Conservation (phyloP, 2,329 filamentous ascomycete genomes). For the Chrysoporthe deuterocubensis region DNA sequence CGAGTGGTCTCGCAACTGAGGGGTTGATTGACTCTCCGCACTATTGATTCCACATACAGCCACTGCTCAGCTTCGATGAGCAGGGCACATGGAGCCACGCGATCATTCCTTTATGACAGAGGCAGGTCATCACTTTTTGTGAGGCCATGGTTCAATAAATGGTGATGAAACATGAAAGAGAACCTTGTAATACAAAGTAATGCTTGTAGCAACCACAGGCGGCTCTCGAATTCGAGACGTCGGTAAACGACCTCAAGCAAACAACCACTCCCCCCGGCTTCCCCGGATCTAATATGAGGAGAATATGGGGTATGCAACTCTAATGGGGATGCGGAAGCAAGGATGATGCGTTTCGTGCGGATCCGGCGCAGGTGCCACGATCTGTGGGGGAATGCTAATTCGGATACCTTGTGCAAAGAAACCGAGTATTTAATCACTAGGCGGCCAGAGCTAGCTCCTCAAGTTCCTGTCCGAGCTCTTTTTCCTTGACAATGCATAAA, state of each 20-base stretch:
- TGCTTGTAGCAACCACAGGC: background rate
- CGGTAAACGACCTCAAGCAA: background rate
- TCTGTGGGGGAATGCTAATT: background rate
- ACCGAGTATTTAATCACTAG: background rate
- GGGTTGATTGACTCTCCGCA: background rate
- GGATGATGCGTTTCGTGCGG: background rate
- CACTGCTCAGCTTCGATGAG: background rate
- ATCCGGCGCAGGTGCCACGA: background rate
- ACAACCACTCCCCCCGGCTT: background rate
- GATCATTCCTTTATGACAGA: background rate
- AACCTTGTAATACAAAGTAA: background rate
- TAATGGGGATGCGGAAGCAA: background rate
- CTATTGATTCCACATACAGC: background rate
- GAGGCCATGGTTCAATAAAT: background rate
- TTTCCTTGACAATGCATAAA: background rate
- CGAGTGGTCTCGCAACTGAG: background rate
- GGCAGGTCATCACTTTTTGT: background rate
- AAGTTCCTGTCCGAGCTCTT: background rate
- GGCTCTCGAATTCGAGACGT: background rate
- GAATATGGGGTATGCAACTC: constrained; percentile 16
- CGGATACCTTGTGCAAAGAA: background rate
- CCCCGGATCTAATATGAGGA: constrained; percentile 9
- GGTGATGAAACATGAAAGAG: background rate
- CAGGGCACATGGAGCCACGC: background rate
- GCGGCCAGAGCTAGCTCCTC: background rate